These are phyloP conservation scores for Collybiopsis luxurians DNA, from an alignment of 768 basidiomycete species.

Conservation along the genomic window DNA sequence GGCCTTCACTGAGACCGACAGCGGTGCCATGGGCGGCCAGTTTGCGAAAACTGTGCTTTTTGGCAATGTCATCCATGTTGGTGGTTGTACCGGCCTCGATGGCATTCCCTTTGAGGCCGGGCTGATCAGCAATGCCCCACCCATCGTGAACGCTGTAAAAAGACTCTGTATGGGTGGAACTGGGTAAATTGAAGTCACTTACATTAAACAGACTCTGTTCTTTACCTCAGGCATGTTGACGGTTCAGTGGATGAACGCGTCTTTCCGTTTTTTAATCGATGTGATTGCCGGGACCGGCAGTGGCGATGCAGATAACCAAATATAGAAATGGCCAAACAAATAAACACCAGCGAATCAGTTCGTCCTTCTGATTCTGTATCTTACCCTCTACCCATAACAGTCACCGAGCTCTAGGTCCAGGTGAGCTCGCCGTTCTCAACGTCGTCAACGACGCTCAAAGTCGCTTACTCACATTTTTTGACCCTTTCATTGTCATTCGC, in stretches of 20 bases:
- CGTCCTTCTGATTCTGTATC: neutral
- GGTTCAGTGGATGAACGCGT: too few species aligned
- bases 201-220: conserved; percentile 93
- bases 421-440: neutral
- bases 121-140: conserved; percentile 76
- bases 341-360: neutral
- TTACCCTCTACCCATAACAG: conserved; percentile 2
- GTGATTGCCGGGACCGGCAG: neutral
- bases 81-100: conserved; percentile 82
- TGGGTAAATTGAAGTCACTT: conserved; percentile 21
- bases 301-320: neutral
- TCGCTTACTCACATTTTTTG: neutral
- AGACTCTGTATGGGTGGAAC: neutral
- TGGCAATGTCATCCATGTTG: conserved; percentile 86
- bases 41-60: conserved; percentile 68
- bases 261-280: neutral
- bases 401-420: neutral
- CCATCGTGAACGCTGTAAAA: conserved; percentile 87
- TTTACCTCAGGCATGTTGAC: conserved; percentile 42
- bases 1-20: conserved; percentile 87
- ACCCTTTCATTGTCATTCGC: neutral
- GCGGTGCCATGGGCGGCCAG: conserved; percentile 88
- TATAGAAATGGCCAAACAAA: neutral
- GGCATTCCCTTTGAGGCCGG: conserved; percentile 82
- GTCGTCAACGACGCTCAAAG: neutral